Base-by-base conservation (phyloP, 495 filamentous ascomycete genomes). In the Aspergillus bridgeri region DNA sequence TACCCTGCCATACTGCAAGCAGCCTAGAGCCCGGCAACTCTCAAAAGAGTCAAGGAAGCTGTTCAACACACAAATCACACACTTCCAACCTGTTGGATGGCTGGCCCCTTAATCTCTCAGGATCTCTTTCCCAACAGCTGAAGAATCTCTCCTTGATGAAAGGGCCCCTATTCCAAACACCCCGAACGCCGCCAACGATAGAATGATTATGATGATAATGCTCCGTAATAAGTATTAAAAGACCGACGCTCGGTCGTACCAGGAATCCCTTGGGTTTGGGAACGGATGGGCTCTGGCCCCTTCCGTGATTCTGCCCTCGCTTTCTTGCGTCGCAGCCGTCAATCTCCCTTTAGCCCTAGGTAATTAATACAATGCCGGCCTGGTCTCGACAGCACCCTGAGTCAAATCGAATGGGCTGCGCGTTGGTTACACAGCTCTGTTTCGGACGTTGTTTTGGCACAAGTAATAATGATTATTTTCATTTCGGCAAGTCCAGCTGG, bases 401-500 rank as follows among this genome's bases (percentile, higher is more conserved):
- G 33, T 15, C 33, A 38, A 11, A 38, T 15, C 11, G 5, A n/a
- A n/a, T n/a, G 33, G 29, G 7, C 8, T 13, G 33, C 9, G 33
- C n/a, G n/a, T n/a, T 33, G 2, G 27, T 29, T 51, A 24, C 21
- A 51, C 21, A 11, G 6, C 11, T 27, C 22, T 22, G 21, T 18
- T 17, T 7, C 1, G n/a, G 8, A 33, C 48, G 19, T 27, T 19
- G 2, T 9, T 8, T 51, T 25, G 42, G 17, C 6, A 54, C 42
- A 56, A 17, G 29, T 21, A 42, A 49, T 54, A 15, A 48, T 29
- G 52, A 64, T 56, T 58, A 52, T 48, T 62, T 43, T 51, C 48
- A 57, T 46, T 62, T 42, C 25, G 56, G n/a, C 59, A 23, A 44
- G 22, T 45, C 58, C 60, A 59, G 58, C 54, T 55, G 51, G 62